phyloP scores from a whole-genome alignment of 768 basidiomycete genomes.

The Russula emetica region DNA sequence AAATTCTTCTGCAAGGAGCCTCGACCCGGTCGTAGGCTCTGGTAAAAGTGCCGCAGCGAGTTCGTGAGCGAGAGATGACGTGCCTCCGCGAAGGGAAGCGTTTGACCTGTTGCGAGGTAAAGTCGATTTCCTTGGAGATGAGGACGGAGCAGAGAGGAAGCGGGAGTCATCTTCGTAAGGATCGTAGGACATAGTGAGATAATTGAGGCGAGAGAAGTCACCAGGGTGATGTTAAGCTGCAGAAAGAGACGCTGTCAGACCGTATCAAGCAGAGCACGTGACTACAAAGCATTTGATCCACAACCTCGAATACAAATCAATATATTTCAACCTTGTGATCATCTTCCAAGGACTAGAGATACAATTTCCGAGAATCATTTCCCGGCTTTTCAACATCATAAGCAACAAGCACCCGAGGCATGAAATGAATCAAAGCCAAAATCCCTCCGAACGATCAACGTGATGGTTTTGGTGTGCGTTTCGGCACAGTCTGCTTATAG shows the following conservation, averaged over 20 bases:
- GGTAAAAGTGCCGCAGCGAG: slow-evolving; percentile 85
- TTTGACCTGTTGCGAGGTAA: slow-evolving; percentile 43
- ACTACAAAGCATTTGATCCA: neutral
- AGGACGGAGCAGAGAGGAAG: slow-evolving; percentile 32
- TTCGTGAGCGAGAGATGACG: slow-evolving; percentile 75
- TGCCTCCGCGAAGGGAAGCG: slow-evolving; percentile 44
- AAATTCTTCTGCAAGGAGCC: slow-evolving; percentile 79
- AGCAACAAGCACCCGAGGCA: neutral
- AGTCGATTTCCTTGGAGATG: slow-evolving; percentile 32
- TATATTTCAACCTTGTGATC: neutral
- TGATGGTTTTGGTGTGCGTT: slow-evolving; percentile 2
- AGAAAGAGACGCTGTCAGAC: neutral
- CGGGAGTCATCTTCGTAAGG: slow-evolving; percentile 29
- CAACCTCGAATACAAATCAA: neutral
- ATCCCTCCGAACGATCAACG: neutral
- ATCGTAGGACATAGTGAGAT: slow-evolving; percentile 22
- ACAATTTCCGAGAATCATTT: neutral
- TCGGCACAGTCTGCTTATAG: slow-evolving; percentile 55
- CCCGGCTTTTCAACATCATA: neutral
- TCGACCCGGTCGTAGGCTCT: slow-evolving; percentile 74
- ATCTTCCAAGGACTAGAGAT: slow-evolving; percentile 1
- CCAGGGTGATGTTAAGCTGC: neutral
- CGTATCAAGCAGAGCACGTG: slow-evolving; percentile 1
- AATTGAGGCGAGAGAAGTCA: slow-evolving; percentile 1
- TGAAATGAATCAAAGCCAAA: too few relatives aligned